phyloP scores from a whole-genome alignment of 1,284 basidiomycete genomes.

The Heterobasidion parviporum region DNA sequence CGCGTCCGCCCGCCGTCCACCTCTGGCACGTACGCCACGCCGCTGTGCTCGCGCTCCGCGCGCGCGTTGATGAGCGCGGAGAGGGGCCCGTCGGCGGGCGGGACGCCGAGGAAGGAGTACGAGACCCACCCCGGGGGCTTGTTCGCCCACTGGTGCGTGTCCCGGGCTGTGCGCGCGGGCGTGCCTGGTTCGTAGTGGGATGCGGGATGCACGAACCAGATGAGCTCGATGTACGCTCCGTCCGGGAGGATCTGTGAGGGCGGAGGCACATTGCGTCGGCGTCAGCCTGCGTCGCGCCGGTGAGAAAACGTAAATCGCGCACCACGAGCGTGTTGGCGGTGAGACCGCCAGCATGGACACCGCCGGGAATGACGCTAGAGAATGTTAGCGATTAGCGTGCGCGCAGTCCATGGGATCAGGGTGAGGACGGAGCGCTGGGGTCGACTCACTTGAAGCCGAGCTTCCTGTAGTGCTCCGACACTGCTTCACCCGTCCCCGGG shows the following conservation, averaged over 20 bases:
- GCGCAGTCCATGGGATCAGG: not conserved
- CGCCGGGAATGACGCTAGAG: constrained; percentile 51
- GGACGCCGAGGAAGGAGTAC: constrained; percentile 46
- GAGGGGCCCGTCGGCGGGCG: constrained; percentile 28
- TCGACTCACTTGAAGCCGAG: constrained; percentile 53
- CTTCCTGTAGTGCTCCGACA: constrained; percentile 43
- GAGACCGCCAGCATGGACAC: constrained; percentile 52
- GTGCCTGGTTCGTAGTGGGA: constrained; percentile 42
- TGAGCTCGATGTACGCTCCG: constrained; percentile 59
- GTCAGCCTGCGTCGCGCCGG: not conserved
- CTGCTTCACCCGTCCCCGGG: constrained; percentile 43
- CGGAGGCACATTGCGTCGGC: not conserved
- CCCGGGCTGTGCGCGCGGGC: constrained; percentile 32
- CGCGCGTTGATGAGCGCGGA: constrained; percentile 46
- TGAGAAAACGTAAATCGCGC: constrained; percentile 9
- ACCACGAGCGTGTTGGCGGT: constrained; percentile 61
- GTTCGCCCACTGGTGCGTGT: constrained; percentile 41
- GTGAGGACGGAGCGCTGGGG: not conserved
- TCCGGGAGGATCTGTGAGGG: constrained; percentile 42
- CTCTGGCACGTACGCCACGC: constrained; percentile 34
- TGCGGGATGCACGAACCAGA: constrained; percentile 49
- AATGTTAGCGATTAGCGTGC: not conserved
- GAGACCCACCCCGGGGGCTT: constrained; percentile 58
- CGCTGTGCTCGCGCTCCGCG: constrained; percentile 25
- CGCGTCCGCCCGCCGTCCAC: constrained; percentile 41